Conservation (phyloP, 306 rosid genomes). For the Quercus dentata region DNA sequence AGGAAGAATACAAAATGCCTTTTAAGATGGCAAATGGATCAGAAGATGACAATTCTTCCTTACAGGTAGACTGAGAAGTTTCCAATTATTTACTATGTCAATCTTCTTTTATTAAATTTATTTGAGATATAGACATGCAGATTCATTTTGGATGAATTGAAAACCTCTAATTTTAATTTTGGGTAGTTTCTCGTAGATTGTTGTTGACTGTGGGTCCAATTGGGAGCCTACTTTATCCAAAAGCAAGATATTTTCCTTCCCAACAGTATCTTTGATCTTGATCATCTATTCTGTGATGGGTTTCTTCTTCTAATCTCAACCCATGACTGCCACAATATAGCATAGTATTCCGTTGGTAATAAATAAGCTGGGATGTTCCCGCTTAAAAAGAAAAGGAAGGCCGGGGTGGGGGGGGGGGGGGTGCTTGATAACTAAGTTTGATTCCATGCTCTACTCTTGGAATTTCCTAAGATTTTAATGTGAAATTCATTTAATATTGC, state of each 20-base stretch:
- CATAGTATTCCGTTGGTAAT: not conserved
- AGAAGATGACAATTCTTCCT: conserved; percentile 54
- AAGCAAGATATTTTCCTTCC: not conserved
- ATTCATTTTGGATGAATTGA: no score
- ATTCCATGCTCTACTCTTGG: not conserved
- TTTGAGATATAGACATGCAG: not conserved
- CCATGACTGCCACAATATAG: not conserved
- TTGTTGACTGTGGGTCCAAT: not conserved
- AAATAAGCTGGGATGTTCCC: no score
- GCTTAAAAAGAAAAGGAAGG: no score
- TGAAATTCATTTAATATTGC: not conserved
- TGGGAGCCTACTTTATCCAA: not conserved
- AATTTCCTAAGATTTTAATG: not conserved
- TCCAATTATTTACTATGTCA: conserved; percentile 3
- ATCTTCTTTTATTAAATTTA: not conserved
- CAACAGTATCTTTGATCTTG: not conserved
- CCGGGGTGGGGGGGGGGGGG: not conserved
- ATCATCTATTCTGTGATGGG: not conserved
- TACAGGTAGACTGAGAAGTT: conserved; percentile 43
- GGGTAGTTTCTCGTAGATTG: not conserved
- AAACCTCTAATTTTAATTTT: not conserved
- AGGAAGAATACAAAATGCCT: conserved; percentile 54
- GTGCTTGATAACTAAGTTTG: not conserved
- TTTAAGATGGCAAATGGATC: conserved; percentile 55
- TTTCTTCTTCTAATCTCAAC: not conserved